Evolutionary conservation across 805 yeast genomes (phyloP), one percentile per base, ranked within the genome.

Genomic region (Candida sonorensis): DNA sequence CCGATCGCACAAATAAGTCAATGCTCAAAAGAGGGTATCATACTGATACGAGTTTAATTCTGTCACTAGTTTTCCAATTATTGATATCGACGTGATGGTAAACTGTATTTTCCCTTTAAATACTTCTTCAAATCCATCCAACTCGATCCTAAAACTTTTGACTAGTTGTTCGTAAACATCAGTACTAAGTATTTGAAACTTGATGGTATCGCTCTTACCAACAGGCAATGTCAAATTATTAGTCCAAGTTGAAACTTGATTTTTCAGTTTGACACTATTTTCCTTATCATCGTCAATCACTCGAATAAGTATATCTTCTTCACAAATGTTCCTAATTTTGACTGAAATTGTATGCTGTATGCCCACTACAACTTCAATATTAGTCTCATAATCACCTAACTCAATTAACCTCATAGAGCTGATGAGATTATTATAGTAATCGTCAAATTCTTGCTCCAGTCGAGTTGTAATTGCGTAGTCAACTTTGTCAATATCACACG

Each of bases 311-410:
- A n/a, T n/a, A n/a, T n/a, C n/a, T n/a, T n/a, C n/a, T n/a, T n/a
- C n/a, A n/a, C n/a, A n/a, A n/a, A n/a, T n/a, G n/a, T n/a, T n/a
- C n/a, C n/a, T n/a, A n/a, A n/a, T n/a, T n/a, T n/a, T n/a, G n/a
- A n/a, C 61, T 61, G 6, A 58, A 43, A 4, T 48, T 48, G 15
- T 62, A 66, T 12, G 34, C n/a, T n/a, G n/a, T n/a, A n/a, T n/a
- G n/a, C n/a, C n/a, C n/a, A n/a, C n/a, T n/a, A n/a, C n/a, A n/a
- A n/a, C n/a, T n/a, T n/a, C n/a, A n/a, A n/a, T n/a, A n/a, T n/a
- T n/a, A n/a, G n/a, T 56, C 10, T 61, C 48, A 5, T 59, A 50
- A 29, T 72, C 72, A 38, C 67, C 70, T 7, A 66, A 53, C 14
- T 55, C 57, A 23, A 76, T 72, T 23, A 67, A 44, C 22, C 56